Evolutionary conservation across 1,284 basidiomycete genomes (phyloP), one percentile per base, ranked within the genome.

Genomic region (Cerioporus squamosus): DNA sequence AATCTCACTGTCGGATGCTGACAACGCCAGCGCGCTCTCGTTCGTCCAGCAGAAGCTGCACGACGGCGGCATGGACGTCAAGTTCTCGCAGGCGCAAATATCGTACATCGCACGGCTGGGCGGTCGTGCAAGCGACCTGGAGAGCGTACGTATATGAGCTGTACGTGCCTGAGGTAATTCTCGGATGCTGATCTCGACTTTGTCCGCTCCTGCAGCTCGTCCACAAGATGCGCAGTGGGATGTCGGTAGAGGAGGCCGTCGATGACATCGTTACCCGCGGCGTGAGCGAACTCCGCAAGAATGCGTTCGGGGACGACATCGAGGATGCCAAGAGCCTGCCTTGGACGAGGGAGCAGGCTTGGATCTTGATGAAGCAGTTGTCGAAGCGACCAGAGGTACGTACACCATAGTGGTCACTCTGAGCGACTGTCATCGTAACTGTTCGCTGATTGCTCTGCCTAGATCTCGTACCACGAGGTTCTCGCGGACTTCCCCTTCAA

Each of bases 401-500:
- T 61, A 29, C 26, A 29, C 26, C 26, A 29, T 5, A 29, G 26
- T 29, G 26, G n/a, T n/a, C n/a, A n/a, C n/a, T n/a, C n/a, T n/a
- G n/a, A n/a, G n/a, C n/a, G n/a, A n/a, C n/a, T n/a, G n/a, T n/a
- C 48, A 20, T 12, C 40, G 38, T n/a, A 18, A 24, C 47, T 39
- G 18, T 14, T 18, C 36, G 44, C 53, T 59, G 51, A 63, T 29
- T 3, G 26, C 5, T 14, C 46, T 54, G 23, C 42, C 51, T n/a
- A 94, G 93, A 75, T 92, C 15, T 81, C 91, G 10, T 98, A 98
- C 72, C 87, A 94, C 59, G 87, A 94, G 40, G 79, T 94, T 9
- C 77, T 99, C 53, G 75, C 91, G 57, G 89, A 93, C 53, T 91
- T 90, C 70, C 94, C 93, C 1, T 98, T 97, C 86, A 97, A 95